Percentiles rank a stretch among this genome's conserved stretches.
Conservation (phyloP, 352 stramenopile species). For the Thalassiosira pacifica region DNA sequence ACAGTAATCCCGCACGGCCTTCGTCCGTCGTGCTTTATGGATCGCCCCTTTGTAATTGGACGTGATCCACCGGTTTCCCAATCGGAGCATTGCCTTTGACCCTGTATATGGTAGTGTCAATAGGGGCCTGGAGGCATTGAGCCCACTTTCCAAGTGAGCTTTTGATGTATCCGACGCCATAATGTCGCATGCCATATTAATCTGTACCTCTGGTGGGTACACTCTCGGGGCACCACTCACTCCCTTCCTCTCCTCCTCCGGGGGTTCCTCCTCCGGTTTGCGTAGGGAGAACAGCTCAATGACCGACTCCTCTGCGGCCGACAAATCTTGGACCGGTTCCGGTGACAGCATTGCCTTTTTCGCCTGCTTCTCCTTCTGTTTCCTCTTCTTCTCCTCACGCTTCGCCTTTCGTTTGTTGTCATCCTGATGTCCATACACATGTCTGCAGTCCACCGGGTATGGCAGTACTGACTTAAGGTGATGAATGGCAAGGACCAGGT, state of each 20-base stretch:
- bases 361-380: not conserved
- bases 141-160: not conserved
- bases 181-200: not conserved
- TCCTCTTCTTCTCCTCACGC: not conserved
- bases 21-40: no score
- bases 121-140: not conserved
- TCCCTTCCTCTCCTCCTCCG: no score
- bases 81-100: constrained; percentile 2
- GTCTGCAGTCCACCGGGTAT: not conserved
- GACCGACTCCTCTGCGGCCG: no score
- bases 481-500: constrained; percentile 1
- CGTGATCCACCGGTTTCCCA: not conserved
- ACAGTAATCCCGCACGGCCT: no score
- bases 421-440: not conserved
- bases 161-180: not conserved
- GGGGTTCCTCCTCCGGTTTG: no score
- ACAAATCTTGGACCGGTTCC: no score
- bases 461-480: not conserved
- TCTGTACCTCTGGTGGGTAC: no score
- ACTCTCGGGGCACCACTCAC: no score
- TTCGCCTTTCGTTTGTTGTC: not conserved
- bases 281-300: no score
- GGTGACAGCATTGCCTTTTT: not conserved
- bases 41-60: not conserved
- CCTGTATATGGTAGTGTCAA: constrained; percentile 11